Conservation (phyloP, 441 rosid species). For the Croton laevigatus region DNA sequence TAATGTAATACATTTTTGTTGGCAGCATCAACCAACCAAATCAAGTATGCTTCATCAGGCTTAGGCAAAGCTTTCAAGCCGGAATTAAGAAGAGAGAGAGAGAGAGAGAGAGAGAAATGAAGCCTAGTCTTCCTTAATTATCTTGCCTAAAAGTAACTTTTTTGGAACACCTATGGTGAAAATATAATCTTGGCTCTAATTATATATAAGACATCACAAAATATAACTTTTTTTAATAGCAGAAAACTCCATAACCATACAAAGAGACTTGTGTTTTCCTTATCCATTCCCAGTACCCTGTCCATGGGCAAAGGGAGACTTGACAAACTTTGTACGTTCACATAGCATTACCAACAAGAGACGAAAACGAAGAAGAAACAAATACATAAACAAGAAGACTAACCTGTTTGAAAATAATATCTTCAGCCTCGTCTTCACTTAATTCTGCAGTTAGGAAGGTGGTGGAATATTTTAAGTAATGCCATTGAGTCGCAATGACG, state of each 20-base stretch:
- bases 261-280: neutral
- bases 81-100: neutral
- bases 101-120: neutral
- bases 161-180: neutral
- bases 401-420: constrained; percentile 89
- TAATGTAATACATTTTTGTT: neutral
- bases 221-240: neutral
- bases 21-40: neutral
- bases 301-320: neutral
- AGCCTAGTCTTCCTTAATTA: neutral
- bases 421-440: constrained; percentile 76
- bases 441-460: constrained; percentile 50
- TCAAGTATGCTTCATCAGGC: too few species aligned
- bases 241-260: neutral
- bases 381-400: constrained; percentile 11
- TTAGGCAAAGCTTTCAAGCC: neutral
- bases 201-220: neutral
- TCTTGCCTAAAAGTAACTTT: neutral
- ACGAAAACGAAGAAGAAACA: constrained; percentile 2
- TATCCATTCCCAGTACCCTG: constrained; percentile 1
- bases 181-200: neutral
- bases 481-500: neutral
- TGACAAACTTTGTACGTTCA: neutral
- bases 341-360: neutral
- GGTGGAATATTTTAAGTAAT: constrained; percentile 8